Conservation (phyloP, 768 basidiomycete genomes). For the Boletus rubroflammeus region DNA sequence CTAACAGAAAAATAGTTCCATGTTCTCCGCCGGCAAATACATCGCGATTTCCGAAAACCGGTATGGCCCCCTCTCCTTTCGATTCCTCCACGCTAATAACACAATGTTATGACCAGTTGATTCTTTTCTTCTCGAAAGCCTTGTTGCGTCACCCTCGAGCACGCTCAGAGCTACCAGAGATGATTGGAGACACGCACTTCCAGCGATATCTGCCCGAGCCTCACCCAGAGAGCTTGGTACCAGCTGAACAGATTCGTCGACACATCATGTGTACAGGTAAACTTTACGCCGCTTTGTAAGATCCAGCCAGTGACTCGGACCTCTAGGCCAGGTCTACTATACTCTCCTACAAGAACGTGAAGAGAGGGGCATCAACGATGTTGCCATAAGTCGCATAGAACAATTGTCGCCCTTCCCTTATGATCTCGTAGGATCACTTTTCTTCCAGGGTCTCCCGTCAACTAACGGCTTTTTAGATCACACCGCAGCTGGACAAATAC, state of each 20-base stretch:
- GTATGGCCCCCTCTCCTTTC: constrained; percentile 38
- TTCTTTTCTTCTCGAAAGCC: constrained; percentile 96
- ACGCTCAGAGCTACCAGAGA: constrained; percentile 81
- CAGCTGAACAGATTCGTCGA: constrained; percentile 82
- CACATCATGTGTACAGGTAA: constrained; percentile 87
- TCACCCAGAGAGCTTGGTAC: constrained; percentile 64
- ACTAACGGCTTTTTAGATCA: constrained; percentile 49
- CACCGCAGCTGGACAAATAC: constrained; percentile 93
- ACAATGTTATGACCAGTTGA: constrained; percentile 47
- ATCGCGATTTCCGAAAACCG: constrained; percentile 98
- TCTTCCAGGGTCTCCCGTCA: not conserved
- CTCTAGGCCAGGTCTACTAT: constrained; percentile 87
- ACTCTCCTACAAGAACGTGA: constrained; percentile 87
- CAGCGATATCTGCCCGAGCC: constrained; percentile 89
- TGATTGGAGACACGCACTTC: constrained; percentile 88
- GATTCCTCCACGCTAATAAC: not conserved
- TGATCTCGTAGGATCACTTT: constrained; percentile 61
- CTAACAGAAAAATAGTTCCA: constrained; percentile 62
- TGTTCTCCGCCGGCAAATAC: constrained; percentile 92
- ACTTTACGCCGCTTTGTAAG: not conserved
- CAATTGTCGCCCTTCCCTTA: constrained; percentile 98
- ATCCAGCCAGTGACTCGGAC: not conserved
- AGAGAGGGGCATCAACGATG: constrained; percentile 84
- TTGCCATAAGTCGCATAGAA: constrained; percentile 92
- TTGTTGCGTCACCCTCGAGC: constrained; percentile 93